Conservation (phyloP, 2,329 filamentous ascomycete species). For the Fusarium kyushuense region DNA sequence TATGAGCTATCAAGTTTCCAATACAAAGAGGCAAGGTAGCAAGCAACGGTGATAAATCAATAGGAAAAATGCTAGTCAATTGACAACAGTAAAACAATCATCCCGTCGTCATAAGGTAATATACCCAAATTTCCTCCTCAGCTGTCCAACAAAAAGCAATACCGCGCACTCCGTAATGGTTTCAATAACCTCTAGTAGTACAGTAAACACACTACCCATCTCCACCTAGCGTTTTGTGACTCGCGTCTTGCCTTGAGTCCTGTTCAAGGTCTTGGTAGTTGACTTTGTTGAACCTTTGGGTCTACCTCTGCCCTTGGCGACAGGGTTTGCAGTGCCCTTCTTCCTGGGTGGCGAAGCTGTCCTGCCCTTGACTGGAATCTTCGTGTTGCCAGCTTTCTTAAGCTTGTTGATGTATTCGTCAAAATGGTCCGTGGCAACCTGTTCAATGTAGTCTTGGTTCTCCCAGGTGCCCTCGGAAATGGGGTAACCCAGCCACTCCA, state of each 20-base stretch:
- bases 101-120: slow-evolving; percentile 16
- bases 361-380: too few relatives aligned
- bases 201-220: background rate
- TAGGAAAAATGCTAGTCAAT: background rate
- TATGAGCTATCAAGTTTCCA: background rate
- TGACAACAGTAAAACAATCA: slow-evolving; percentile 19
- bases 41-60: too few relatives aligned
- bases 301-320: background rate
- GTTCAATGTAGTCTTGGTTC: slow-evolving; percentile 41
- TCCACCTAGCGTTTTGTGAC: background rate
- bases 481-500: slow-evolving; percentile 55
- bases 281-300: background rate
- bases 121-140: background rate
- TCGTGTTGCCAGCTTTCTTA: background rate
- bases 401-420: slow-evolving; percentile 44
- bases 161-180: background rate
- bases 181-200: background rate
- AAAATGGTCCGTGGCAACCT: slow-evolving; percentile 46
- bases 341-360: background rate
- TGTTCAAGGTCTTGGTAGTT: background rate
- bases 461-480: slow-evolving; percentile 50
- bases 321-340: background rate
- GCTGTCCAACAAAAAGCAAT: background rate
- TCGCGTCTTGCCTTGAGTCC: slow-evolving; percentile 11
- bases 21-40: background rate